These are phyloP conservation scores for Erodium maritimum DNA, from an alignment of 345 rosid genomes.

Conservation along the genomic window DNA sequence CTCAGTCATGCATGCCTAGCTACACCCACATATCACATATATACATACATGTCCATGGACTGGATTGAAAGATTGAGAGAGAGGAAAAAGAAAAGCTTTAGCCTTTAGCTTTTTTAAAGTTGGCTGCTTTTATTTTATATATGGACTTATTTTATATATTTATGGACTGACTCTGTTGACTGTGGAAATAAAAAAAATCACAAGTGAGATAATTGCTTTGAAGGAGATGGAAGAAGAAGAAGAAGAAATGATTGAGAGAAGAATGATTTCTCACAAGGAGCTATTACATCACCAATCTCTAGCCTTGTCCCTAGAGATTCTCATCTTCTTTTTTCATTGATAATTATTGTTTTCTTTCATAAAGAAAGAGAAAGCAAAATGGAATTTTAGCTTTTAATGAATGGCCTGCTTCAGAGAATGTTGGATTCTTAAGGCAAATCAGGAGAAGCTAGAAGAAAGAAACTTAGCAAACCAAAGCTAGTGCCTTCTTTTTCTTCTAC, in stretches of 20 bases:
- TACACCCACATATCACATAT: no score
- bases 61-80: no score
- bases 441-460: background rate
- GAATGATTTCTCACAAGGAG: constrained; percentile 22
- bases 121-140: no score
- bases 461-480: constrained; percentile 1
- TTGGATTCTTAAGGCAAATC: constrained; percentile 27
- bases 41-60: no score
- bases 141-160: no score
- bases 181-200: constrained; percentile 14
- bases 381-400: constrained; percentile 2
- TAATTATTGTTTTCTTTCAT: background rate
- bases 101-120: no score
- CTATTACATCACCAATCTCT: constrained; percentile 26
- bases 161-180: background rate
- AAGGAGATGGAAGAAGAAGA: background rate
- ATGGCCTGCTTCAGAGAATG: constrained; percentile 33
- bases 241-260: constrained; percentile 19
- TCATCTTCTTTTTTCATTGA: constrained; percentile 13
- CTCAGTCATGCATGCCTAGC: background rate
- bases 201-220: constrained; percentile 3
- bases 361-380: background rate
- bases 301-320: constrained; percentile 34
- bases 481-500: background rate
- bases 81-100: background rate